Conservation (phyloP, 805 yeast genomes). For the Wickerhamomyces bovis region DNA sequence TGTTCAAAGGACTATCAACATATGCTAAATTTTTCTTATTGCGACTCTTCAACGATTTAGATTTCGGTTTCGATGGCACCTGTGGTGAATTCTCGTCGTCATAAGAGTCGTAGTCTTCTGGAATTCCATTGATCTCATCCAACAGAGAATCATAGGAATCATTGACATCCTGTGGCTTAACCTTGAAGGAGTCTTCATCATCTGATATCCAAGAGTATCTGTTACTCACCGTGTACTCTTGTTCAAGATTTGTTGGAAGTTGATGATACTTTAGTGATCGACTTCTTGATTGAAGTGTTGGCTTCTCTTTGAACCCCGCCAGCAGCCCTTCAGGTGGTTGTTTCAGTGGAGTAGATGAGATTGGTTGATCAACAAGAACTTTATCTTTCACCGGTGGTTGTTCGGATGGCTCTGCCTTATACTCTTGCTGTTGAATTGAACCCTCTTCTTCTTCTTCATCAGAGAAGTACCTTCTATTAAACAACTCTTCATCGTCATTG, state of each 20-base stretch:
- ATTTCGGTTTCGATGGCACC: constrained; percentile 2
- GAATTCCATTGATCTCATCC: constrained; percentile 46
- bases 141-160: constrained; percentile 35
- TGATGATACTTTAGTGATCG: constrained; percentile 34
- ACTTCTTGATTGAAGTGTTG: constrained; percentile 5
- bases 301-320: neutral
- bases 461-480: constrained; percentile 21
- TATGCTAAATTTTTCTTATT: constrained; percentile 13
- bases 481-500: constrained; percentile 29
- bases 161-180: constrained; percentile 20
- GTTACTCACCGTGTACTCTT: constrained; percentile 20
- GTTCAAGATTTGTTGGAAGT: constrained; percentile 29
- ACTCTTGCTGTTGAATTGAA: neutral
- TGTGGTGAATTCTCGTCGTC: neutral
- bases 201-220: constrained; percentile 25
- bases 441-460: constrained; percentile 20
- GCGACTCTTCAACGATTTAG: constrained; percentile 15
- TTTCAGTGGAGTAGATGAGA: neutral
- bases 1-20: constrained; percentile 22
- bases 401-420: neutral
- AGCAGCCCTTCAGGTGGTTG: neutral
- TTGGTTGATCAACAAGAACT: neutral
- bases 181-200: constrained; percentile 21
- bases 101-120: constrained; percentile 35
- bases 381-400: neutral